These are phyloP conservation scores for Pachyrhizus erosus DNA, from an alignment of 306 rosid species.

Conservation along the genomic window DNA sequence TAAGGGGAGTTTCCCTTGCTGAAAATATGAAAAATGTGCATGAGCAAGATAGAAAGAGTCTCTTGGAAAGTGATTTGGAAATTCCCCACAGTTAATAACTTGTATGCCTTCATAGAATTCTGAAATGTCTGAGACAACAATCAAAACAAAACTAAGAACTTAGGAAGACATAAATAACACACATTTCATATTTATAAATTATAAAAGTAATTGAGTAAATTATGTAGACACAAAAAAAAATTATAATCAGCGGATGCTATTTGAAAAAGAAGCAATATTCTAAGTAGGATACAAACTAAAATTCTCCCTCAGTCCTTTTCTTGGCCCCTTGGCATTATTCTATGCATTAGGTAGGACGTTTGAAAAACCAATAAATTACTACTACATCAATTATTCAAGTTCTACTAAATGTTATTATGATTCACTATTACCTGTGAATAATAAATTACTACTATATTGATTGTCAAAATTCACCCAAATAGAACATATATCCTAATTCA, in stretches of 20 bases:
- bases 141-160: background rate
- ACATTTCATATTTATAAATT: background rate
- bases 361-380: background rate
- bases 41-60: background rate
- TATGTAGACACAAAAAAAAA: background rate
- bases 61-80: constrained; percentile 6
- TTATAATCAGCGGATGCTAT: background rate
- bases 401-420: background rate
- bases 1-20: background rate
- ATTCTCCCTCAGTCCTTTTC: background rate
- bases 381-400: background rate
- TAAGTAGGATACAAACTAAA: background rate
- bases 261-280: background rate
- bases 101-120: background rate
- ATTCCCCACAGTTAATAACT: background rate
- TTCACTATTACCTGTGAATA: background rate
- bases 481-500: background rate
- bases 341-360: background rate
- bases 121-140: background rate
- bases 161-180: constrained; percentile 5
- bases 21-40: background rate
- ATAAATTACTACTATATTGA: background rate
- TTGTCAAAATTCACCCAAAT: background rate
- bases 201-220: background rate
- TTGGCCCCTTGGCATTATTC: background rate